phyloP scores from a whole-genome alignment of 2,329 filamentous ascomycete genomes.

The Aspergillus quadrilineatus region DNA sequence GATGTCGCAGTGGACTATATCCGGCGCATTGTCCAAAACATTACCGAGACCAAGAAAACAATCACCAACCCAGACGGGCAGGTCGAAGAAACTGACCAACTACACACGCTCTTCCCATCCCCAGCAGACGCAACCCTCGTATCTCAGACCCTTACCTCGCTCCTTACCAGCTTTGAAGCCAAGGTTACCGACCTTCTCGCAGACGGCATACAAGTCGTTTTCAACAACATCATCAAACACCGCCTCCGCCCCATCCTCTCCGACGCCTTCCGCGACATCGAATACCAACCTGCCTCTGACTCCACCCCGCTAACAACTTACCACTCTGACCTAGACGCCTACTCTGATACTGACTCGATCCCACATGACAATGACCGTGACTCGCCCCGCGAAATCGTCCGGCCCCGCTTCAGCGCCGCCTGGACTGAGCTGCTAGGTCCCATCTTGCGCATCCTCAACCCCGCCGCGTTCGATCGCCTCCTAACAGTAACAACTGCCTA shows the following conservation, averaged over 20 bases:
- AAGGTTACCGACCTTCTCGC: constrained; percentile 80
- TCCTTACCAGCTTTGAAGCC: constrained; percentile 69
- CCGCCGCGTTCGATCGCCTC: constrained; percentile 71
- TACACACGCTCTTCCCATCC: constrained; percentile 74
- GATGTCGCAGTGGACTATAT: constrained; percentile 92
- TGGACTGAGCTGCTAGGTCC: constrained; percentile 87
- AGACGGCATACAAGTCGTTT: constrained; percentile 82
- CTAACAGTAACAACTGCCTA: constrained; percentile 72
- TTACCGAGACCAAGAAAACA: constrained; percentile 49
- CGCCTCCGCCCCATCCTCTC: constrained; percentile 79
- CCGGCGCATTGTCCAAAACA: constrained; percentile 73
- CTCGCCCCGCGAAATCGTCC: constrained; percentile 60
- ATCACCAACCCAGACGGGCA: constrained; percentile 19
- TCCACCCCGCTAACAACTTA: constrained; percentile 23
- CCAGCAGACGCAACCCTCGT: constrained; percentile 72
- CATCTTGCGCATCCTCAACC: constrained; percentile 78
- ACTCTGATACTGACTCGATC: constrained; percentile 43
- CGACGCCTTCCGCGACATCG: constrained; percentile 87
- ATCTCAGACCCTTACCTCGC: constrained; percentile 62
- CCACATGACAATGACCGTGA: constrained; percentile 51
- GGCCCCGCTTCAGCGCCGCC: constrained; percentile 74
- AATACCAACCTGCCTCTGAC: constrained; percentile 71
- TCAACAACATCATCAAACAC: constrained; percentile 81
- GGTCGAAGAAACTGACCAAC: constrained; percentile 29
- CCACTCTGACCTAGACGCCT: constrained; percentile 45